Conservation (phyloP, 495 filamentous ascomycete genomes). For the Choiromyces venosus region DNA sequence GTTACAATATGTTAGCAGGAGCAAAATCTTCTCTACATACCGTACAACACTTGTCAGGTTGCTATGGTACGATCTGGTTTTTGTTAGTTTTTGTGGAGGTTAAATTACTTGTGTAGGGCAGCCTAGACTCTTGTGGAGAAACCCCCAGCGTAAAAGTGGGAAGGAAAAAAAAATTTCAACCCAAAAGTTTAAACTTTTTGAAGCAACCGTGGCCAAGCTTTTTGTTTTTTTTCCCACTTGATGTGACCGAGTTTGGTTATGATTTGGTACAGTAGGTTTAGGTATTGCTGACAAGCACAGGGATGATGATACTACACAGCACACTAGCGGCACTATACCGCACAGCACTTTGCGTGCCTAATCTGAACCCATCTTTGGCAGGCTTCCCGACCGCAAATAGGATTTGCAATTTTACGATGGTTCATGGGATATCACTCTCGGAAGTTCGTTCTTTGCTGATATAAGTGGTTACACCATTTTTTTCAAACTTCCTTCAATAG, state of each 20-base stretch:
- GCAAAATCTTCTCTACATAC: neutral
- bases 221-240: no score
- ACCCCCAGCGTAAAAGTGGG: no score
- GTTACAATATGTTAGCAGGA: neutral
- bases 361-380: neutral
- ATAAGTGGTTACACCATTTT: neutral
- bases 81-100: neutral
- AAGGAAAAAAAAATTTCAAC: neutral
- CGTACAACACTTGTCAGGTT: neutral
- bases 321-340: no score
- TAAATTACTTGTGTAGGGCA: neutral
- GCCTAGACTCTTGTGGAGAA: neutral
- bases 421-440: neutral
- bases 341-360: neutral
- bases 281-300: no score
- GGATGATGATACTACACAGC: no score
- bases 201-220: neutral
- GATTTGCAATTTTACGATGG: neutral
- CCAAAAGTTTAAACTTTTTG: neutral
- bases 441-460: neutral
- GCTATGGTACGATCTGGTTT: neutral
- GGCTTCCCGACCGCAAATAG: neutral
- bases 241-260: neutral
- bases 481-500: neutral
- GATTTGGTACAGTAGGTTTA: no score